Evolutionary conservation across 306 rosid species (phyloP), one percentile per base, ranked within the genome.

Genomic region (Casuarina cunninghamiana): DNA sequence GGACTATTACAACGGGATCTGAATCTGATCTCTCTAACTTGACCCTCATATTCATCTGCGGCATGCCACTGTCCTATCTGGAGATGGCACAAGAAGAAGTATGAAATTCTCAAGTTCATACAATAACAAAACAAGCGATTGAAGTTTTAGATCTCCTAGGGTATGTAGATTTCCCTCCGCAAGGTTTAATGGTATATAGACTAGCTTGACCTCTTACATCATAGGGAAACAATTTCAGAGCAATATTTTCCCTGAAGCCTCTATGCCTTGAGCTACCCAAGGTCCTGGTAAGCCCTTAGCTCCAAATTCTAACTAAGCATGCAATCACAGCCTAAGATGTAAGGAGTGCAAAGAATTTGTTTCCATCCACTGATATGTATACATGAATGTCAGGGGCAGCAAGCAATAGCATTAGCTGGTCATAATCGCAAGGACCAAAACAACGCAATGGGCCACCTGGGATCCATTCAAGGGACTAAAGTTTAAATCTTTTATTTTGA

Each of bases 41-140:
- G 97, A 77, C 99, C 99, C 68, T 93, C 93, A 71, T 95, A 95
- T 79, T 93, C 96, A 42, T 89, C 96, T 61, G 99, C 93, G 7
- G 87, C 75, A 83, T 95, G 99, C 99, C 99, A 95, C 81, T 88
- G 96, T 72, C 99, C 97, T 83, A 95, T 88, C 99, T 95, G 91
- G 71, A 86, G 77, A 76, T 57, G 76, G 74, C 19, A 86, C 74
- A 77, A 77, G 58, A 82, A 26, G 42, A 21, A 80, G 70, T 35
- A 75, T 72, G 44, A 68, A 68, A 12, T 77, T 42, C 43, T 53
- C 75, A 78, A 39, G 78, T 75, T 69, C 46, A 80, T 63, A 77
- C 46, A 58, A 35, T 50, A 26, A 44, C 50, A 26, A 67, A 17
- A 26, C 65, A 10, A 67, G 50, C 7, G 0, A 67, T 10, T 67